Evolutionary conservation across 805 yeast species (phyloP).

Genomic region (Candida boleticola): DNA sequence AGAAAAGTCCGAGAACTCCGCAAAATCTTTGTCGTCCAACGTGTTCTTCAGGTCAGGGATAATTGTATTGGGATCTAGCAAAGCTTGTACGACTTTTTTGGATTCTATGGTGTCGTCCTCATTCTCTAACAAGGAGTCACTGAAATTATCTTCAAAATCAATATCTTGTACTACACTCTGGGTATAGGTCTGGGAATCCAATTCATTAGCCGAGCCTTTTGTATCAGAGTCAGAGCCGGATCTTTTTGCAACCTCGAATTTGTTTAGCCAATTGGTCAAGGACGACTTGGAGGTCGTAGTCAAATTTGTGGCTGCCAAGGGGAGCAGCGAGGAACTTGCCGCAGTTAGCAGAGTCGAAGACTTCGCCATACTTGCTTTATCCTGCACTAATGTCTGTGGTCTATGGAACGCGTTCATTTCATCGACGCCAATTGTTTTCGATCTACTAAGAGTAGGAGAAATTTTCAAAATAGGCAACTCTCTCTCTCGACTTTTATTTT

Average conservation of each 20-base stretch:
- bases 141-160: constrained; percentile 14
- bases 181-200: neutral
- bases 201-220: neutral
- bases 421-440: constrained; percentile 34
- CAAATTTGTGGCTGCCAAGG: neutral
- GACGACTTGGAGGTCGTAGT: constrained; percentile 6
- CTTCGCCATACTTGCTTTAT: neutral
- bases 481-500: constrained; percentile 13
- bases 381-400: constrained; percentile 7
- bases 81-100: neutral
- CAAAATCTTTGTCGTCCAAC: neutral
- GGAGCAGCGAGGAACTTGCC: neutral
- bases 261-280: constrained; percentile 29
- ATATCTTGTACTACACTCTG: constrained; percentile 7
- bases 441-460: constrained; percentile 35
- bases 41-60: too few relatives aligned
- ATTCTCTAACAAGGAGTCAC: constrained; percentile 8
- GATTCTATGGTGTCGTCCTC: neutral
- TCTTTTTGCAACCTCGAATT: constrained; percentile 17
- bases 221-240: neutral
- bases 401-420: constrained; percentile 6
- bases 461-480: constrained; percentile 15
- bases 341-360: neutral
- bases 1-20: neutral
- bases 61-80: too few relatives aligned